Evolutionary conservation across 2,329 filamentous ascomycete genomes (phyloP).

Genomic region (Xylaria polymorpha): DNA sequence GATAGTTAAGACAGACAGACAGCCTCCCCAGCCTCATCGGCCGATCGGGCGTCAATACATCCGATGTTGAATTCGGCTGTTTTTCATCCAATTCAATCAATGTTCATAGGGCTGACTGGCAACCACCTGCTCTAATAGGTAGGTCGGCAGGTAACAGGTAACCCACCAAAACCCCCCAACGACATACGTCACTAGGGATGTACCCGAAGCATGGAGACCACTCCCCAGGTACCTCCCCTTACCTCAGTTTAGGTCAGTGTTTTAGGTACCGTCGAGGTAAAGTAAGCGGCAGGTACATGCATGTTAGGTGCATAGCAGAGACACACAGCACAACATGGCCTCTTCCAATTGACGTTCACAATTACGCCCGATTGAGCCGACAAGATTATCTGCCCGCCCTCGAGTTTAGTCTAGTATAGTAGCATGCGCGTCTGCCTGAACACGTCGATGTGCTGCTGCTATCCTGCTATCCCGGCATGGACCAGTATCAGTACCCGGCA

Average conservation of each 20-base stretch:
- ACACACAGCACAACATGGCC: constrained; percentile 4
- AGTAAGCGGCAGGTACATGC: constrained; percentile 4
- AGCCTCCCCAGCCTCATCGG: constrained; percentile 39
- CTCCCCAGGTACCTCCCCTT: neutral
- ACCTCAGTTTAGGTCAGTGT: neutral
- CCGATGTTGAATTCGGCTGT: constrained; percentile 30
- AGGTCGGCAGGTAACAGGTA: neutral
- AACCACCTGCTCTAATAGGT: constrained; percentile 22
- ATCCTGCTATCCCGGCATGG: constrained; percentile 57
- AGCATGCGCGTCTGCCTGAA: constrained; percentile 46
- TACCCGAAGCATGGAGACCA: neutral
- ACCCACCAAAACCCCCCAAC: constrained; percentile 23
- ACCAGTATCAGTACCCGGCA: constrained; percentile 57
- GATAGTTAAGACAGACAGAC: neutral
- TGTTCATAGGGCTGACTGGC: constrained; percentile 30
- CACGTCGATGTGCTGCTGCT: constrained; percentile 39
- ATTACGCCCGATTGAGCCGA: constrained; percentile 3
- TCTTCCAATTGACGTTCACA: constrained; percentile 20
- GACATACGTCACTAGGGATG: constrained; percentile 30
- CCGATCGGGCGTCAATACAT: constrained; percentile 22
- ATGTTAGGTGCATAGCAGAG: neutral
- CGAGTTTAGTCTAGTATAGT: neutral
- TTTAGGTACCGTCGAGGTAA: constrained; percentile 5
- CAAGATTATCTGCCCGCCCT: neutral
- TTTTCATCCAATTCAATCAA: constrained; percentile 22